phyloP scores from a whole-genome alignment of 1,139 yeast species.

The Lodderomyces jiufengensis region DNA sequence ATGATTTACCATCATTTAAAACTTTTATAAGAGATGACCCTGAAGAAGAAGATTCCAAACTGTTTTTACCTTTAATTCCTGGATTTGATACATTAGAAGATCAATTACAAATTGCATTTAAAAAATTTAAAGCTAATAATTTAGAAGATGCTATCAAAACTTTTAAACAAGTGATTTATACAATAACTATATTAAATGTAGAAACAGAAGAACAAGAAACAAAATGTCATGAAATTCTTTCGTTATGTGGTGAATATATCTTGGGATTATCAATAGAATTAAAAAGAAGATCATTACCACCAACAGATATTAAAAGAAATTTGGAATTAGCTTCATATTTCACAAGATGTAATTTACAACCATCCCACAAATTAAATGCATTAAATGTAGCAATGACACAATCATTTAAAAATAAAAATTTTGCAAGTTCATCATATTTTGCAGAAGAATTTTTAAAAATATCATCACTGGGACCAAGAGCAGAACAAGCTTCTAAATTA shows the following conservation, averaged over 20 bases:
- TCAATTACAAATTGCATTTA: slow-evolving; percentile 72
- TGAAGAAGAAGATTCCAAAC: slow-evolving; percentile 54
- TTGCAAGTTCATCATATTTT: slow-evolving; percentile 83
- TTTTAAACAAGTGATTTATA: slow-evolving; percentile 78
- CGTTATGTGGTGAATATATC: slow-evolving; percentile 83
- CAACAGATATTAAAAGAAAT: slow-evolving; percentile 73
- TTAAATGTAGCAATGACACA: slow-evolving; percentile 94
- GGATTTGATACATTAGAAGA: slow-evolving; percentile 70
- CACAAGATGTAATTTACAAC: slow-evolving; percentile 78
- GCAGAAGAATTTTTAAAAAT: slow-evolving; percentile 78
- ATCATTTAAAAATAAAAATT: slow-evolving; percentile 84
- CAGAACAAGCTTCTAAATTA: slow-evolving; percentile 84
- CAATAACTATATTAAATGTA: slow-evolving; percentile 70
- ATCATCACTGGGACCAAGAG: slow-evolving; percentile 69
- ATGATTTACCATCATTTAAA: slow-evolving; percentile 64
- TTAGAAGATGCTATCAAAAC: slow-evolving; percentile 73
- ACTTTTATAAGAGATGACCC: slow-evolving; percentile 64
- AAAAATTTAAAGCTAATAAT: slow-evolving; percentile 76
- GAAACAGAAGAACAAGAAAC: slow-evolving; percentile 70
- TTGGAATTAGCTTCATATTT: slow-evolving; percentile 95
- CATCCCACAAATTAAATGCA: slow-evolving; percentile 82
- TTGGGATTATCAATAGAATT: slow-evolving; percentile 88
- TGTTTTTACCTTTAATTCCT: slow-evolving; percentile 65
- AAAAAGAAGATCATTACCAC: slow-evolving; percentile 74
- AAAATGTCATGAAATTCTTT: slow-evolving; percentile 68